phyloP scores from a whole-genome alignment of 768 basidiomycete species.

The Pulveroboletus sp. region DNA sequence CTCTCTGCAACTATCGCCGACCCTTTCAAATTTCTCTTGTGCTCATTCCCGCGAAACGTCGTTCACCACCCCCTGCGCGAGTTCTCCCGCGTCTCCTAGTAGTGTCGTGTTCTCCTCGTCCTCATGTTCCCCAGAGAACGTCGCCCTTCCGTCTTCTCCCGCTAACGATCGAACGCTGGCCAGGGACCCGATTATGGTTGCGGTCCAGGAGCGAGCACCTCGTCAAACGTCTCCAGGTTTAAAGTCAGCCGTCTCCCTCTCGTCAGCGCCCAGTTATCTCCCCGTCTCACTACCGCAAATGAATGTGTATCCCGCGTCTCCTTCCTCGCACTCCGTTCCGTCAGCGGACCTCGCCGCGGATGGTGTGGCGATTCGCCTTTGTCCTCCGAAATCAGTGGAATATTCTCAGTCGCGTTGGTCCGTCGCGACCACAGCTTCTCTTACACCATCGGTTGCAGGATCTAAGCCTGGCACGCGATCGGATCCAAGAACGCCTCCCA shows the following conservation, averaged over 20 bases:
- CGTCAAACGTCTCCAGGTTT: neutral
- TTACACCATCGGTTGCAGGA: conserved; percentile 16
- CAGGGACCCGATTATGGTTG: neutral
- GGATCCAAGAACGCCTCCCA: conserved; percentile 12
- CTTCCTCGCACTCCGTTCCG: neutral
- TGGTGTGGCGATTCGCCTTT: neutral
- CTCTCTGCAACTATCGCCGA: conserved; percentile 25
- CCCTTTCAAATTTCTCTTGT: conserved; percentile 25
- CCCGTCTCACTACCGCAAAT: conserved; percentile 1
- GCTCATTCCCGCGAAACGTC: conserved; percentile 24
- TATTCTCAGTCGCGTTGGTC: conserved; percentile 26
- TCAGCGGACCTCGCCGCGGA: neutral
- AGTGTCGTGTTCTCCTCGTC: conserved; percentile 14
- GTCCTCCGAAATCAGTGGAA: neutral
- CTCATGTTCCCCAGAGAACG: conserved; percentile 20
- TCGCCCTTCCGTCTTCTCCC: conserved; percentile 26
- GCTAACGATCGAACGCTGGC: conserved; percentile 5
- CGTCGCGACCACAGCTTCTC: conserved; percentile 29
- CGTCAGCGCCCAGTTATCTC: conserved; percentile 5
- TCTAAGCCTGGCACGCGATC: conserved; percentile 2
- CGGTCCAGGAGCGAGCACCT: neutral
- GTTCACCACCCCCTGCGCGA: conserved; percentile 21
- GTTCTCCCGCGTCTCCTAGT: conserved; percentile 20
- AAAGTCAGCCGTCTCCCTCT: neutral
- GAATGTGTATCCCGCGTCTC: conserved; percentile 8